Conservation (phyloP, 495 filamentous ascomycete species). For the Daldinia vernicosa region DNA sequence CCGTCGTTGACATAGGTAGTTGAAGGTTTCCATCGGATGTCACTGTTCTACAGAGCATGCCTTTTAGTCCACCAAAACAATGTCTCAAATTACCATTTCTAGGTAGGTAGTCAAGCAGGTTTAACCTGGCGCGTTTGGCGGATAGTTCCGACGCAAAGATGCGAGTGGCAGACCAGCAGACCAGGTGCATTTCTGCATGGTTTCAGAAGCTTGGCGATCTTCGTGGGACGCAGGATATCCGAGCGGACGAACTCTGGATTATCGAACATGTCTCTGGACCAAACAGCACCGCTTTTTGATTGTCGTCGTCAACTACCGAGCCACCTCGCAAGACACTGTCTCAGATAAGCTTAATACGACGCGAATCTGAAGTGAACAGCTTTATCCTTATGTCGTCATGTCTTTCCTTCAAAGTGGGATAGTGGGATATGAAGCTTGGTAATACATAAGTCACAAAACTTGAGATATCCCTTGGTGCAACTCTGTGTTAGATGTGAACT, state of each 20-base stretch:
- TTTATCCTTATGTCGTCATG: slow-evolving; percentile 12
- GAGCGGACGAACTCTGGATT: slow-evolving; percentile 27
- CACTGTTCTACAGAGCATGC: slow-evolving; percentile 11
- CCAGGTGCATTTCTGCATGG: slow-evolving; percentile 21
- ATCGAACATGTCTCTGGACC: slow-evolving; percentile 10
- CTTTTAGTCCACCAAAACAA: slow-evolving; percentile 11
- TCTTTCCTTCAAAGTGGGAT: background rate
- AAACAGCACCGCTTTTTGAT: background rate
- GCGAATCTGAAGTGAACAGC: background rate
- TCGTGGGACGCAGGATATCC: slow-evolving; percentile 15
- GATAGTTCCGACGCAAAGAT: slow-evolving; percentile 22
- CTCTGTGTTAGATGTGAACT: background rate
- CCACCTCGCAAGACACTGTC: slow-evolving; percentile 27
- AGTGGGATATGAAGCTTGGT: slow-evolving; percentile 1
- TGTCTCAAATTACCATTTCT: slow-evolving; percentile 10
- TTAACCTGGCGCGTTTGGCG: background rate
- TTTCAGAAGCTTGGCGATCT: slow-evolving; percentile 31
- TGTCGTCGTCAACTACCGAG: slow-evolving; percentile 21
- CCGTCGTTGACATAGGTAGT: slow-evolving; percentile 6
- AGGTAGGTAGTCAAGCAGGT: background rate
- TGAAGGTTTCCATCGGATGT: slow-evolving; percentile 11
- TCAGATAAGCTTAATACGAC: slow-evolving; percentile 38
- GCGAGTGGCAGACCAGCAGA: background rate
- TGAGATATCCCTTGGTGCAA: background rate
- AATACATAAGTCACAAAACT: slow-evolving; percentile 9